Percentiles rank a stretch among this genome's conserved stretches.
These are phyloP conservation scores for Phoma sp. DNA, from an alignment of 2,329 filamentous ascomycete species.

Conservation along the genomic window DNA sequence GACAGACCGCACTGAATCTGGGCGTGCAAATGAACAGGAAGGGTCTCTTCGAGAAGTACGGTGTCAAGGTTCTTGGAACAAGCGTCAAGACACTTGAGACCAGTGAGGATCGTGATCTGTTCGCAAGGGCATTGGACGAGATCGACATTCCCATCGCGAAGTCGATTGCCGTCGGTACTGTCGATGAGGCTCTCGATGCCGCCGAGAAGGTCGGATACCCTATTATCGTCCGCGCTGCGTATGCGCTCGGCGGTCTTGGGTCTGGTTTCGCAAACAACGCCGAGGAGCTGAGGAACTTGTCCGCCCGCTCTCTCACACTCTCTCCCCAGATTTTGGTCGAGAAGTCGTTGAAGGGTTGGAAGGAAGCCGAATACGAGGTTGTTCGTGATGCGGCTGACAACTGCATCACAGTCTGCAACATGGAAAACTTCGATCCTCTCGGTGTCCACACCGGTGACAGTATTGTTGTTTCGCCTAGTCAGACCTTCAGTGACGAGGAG, in stretches of 20 bases:
- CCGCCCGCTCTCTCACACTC: constrained; percentile 88
- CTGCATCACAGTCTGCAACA: constrained; percentile 98
- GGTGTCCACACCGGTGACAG: constrained; percentile 98
- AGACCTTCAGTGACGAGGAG: constrained; percentile 97
- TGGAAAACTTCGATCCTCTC: constrained; percentile 98
- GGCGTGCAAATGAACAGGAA: constrained; percentile 97
- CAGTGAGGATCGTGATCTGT: constrained; percentile 94
- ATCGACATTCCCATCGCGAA: constrained; percentile 98
- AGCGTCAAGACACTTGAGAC: constrained; percentile 93
- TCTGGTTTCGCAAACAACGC: constrained; percentile 95
- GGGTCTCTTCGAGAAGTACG: constrained; percentile 93
- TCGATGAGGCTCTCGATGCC: constrained; percentile 90
- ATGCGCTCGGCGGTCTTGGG: constrained; percentile 92
- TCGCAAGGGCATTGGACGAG: constrained; percentile 93
- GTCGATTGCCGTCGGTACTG: constrained; percentile 87
- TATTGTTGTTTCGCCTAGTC: constrained; percentile 95
- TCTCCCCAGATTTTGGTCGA: constrained; percentile 97
- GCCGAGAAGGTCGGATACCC: constrained; percentile 90
- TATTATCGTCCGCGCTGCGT: constrained; percentile 96
- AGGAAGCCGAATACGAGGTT: constrained; percentile 98
- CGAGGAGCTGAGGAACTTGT: constrained; percentile 92
- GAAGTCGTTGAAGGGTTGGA: constrained; percentile 99
- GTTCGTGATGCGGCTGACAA: constrained; percentile 97
- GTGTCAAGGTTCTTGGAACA: constrained; percentile 93
- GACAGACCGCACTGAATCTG: constrained; percentile 94